phyloP scores from a whole-genome alignment of 2,329 filamentous ascomycete genomes.

The Epichloe elymi region DNA sequence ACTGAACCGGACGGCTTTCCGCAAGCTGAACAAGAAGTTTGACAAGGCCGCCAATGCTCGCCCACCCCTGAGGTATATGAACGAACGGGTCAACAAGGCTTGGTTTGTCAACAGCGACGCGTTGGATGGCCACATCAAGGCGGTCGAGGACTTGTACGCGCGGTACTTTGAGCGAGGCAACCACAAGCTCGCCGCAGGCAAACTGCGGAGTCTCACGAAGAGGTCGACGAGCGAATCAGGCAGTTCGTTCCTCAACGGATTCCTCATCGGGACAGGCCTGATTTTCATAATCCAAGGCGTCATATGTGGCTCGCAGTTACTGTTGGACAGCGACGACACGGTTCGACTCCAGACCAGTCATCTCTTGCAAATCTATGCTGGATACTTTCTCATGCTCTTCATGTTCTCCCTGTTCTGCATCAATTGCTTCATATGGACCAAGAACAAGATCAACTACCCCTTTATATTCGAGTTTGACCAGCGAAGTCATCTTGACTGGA shows the following conservation, averaged over 20 bases:
- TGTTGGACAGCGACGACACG: slow-evolving; percentile 33
- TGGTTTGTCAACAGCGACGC: slow-evolving; percentile 87
- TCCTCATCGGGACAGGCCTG: slow-evolving; percentile 54
- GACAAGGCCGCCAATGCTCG: slow-evolving; percentile 78
- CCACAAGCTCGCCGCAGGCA: slow-evolving; percentile 78
- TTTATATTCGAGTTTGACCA: slow-evolving; percentile 97
- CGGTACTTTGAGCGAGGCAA: slow-evolving; percentile 91
- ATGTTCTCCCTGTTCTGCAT: slow-evolving; percentile 76
- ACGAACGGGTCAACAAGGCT: slow-evolving; percentile 78
- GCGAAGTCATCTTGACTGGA: slow-evolving; percentile 77
- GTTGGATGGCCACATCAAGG: slow-evolving; percentile 65
- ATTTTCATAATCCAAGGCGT: slow-evolving; percentile 56
- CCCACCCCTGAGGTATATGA: slow-evolving; percentile 70
- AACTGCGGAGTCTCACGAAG: slow-evolving; percentile 61
- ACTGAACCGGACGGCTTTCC: slow-evolving; percentile 83
- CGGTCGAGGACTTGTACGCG: slow-evolving; percentile 83
- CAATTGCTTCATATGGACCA: slow-evolving; percentile 71
- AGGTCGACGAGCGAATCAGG: slow-evolving; percentile 42
- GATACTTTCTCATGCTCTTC: slow-evolving; percentile 75
- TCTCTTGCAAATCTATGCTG: slow-evolving; percentile 79
- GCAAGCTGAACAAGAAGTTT: slow-evolving; percentile 98
- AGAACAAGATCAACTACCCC: slow-evolving; percentile 82
- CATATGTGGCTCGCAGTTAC: slow-evolving; percentile 43
- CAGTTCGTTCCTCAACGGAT: slow-evolving; percentile 46
- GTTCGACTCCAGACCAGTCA: slow-evolving; percentile 47